Conservation (phyloP, 1,284 basidiomycete species). For the Uromyces viciae-fabae region DNA sequence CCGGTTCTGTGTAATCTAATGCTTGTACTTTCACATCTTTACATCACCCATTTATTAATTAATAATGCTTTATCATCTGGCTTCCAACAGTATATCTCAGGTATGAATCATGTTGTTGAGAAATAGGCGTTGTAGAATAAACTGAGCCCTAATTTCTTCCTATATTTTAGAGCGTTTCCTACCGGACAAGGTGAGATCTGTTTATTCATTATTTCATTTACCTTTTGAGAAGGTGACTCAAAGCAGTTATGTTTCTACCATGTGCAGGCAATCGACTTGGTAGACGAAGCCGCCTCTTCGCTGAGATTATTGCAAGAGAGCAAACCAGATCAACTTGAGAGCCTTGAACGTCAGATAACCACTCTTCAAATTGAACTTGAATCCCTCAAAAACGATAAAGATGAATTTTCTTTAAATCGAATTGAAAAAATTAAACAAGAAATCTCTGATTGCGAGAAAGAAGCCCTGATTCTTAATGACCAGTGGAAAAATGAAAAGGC, state of each 20-base stretch:
- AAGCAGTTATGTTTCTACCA: neutral
- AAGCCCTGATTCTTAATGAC: slow-evolving; percentile 64
- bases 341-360: slow-evolving; percentile 74
- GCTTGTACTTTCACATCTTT: neutral
- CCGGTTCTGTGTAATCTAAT: neutral
- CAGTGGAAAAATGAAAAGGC: slow-evolving; percentile 75
- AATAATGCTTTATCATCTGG: no score
- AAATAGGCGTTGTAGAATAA: neutral
- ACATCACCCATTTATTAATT: neutral
- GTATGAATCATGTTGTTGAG: neutral
- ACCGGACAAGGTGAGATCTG: slow-evolving; percentile 77
- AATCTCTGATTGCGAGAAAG: slow-evolving; percentile 63
- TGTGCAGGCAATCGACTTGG: slow-evolving; percentile 63
- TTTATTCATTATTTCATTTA: neutral
- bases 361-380: slow-evolving; percentile 86
- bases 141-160: neutral
- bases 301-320: slow-evolving; percentile 85
- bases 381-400: slow-evolving; percentile 80
- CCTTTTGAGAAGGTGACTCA: neutral
- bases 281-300: slow-evolving; percentile 83
- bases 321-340: slow-evolving; percentile 80
- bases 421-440: slow-evolving; percentile 66
- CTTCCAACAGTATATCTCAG: slow-evolving; percentile 46
- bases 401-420: slow-evolving; percentile 73
- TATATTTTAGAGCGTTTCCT: slow-evolving; percentile 65